Percentiles rank a stretch among this genome's conserved stretches.
phyloP scores from a whole-genome alignment of 768 basidiomycete genomes.

The Suillus discolor region DNA sequence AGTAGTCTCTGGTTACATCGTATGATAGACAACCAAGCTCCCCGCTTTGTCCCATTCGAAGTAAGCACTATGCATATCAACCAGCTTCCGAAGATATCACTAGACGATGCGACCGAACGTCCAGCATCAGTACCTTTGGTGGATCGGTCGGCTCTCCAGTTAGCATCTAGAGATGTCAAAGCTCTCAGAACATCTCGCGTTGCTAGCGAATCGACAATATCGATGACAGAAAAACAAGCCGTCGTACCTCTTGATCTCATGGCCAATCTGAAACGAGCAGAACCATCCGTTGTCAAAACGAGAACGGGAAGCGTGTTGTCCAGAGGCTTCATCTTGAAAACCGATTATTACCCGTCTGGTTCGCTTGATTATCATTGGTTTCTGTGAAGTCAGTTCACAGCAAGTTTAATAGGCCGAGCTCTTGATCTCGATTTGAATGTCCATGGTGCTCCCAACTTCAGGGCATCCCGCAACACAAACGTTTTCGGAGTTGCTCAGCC shows the following conservation, averaged over 20 bases:
- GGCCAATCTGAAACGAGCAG: constrained; percentile 63
- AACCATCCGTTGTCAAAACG: constrained; percentile 78
- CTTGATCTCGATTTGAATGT: constrained; percentile 89
- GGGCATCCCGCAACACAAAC: constrained; percentile 81
- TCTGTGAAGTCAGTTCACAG: constrained; percentile 9
- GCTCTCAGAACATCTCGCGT: constrained; percentile 1
- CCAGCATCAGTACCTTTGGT: constrained; percentile 16
- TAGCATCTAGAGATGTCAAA: constrained; percentile 3
- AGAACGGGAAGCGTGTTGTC: constrained; percentile 82
- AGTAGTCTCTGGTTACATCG: neutral
- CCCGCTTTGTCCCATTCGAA: neutral
- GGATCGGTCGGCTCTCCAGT: constrained; percentile 11
- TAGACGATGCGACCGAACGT: constrained; percentile 5
- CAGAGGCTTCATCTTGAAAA: constrained; percentile 92
- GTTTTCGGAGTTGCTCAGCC: constrained; percentile 97
- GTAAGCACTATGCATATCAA: neutral
- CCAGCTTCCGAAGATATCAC: neutral
- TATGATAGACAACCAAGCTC: neutral
- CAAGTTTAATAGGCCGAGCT: constrained; percentile 63
- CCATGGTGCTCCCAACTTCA: constrained; percentile 95
- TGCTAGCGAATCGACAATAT: constrained; percentile 6
- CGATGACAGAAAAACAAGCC: constrained; percentile 12
- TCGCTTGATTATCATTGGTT: constrained; percentile 15
- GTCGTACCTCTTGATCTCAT: constrained; percentile 58
- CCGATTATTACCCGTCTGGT: constrained; percentile 86